phyloP scores from a whole-genome alignment of 2,329 filamentous ascomycete species.

The Pestalotiopsis sp. region DNA sequence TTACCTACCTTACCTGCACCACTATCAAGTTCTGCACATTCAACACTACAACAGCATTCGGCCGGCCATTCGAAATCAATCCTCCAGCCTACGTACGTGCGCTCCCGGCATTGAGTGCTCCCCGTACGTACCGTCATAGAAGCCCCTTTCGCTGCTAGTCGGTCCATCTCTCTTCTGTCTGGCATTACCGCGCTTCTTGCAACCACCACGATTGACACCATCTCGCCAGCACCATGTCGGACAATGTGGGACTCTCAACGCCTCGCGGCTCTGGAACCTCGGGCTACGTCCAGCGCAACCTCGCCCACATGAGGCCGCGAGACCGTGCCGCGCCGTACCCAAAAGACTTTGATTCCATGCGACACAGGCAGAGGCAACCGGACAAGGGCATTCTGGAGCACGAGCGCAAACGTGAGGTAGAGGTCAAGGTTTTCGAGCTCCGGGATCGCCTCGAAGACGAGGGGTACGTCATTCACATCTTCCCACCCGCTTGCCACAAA shows the following conservation, averaged over 20 bases:
- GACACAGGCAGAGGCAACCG: conserved; percentile 79
- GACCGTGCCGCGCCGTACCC: conserved; percentile 80
- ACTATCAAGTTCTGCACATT: too few relatives aligned
- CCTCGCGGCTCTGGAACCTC: conserved; percentile 95
- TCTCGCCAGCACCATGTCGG: conserved; percentile 68
- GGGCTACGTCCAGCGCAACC: conserved; percentile 95
- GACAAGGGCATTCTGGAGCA: conserved; percentile 94
- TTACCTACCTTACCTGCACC: too few relatives aligned
- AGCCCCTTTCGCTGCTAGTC: too few relatives aligned
- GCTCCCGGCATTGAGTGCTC: too few relatives aligned
- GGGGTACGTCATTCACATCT: conserved; percentile 52
- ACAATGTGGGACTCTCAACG: conserved; percentile 94
- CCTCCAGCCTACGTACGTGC: too few relatives aligned
- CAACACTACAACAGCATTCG: too few relatives aligned
- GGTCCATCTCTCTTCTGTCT: neutral
- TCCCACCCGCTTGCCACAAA: neutral
- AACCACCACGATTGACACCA: neutral
- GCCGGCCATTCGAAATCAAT: too few relatives aligned
- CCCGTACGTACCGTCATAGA: too few relatives aligned
- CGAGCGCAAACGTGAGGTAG: conserved; percentile 86
- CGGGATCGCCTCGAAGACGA: conserved; percentile 91
- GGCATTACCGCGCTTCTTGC: neutral
- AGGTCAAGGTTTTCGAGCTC: conserved; percentile 91
- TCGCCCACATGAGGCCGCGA: conserved; percentile 83
- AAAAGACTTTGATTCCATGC: conserved; percentile 66